These are phyloP conservation scores for Paragyromitra xinjiangensis DNA, from an alignment of 495 filamentous ascomycete genomes.

Conservation along the genomic window DNA sequence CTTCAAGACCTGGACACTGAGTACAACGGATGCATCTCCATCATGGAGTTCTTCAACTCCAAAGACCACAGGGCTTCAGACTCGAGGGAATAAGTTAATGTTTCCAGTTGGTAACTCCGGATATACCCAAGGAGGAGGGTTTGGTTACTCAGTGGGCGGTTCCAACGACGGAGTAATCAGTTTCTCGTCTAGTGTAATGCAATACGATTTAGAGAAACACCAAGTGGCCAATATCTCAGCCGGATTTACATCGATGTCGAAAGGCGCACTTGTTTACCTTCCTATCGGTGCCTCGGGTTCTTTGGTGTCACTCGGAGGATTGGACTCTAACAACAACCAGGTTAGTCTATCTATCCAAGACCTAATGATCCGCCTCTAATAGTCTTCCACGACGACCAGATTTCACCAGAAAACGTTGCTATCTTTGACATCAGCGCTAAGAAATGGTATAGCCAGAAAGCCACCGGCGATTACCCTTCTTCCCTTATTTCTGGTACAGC, in stretches of 20 bases:
- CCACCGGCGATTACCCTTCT: background rate
- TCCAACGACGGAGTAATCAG: background rate
- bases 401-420: background rate
- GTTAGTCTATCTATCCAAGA: background rate
- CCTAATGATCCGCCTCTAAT: background rate
- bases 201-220: background rate
- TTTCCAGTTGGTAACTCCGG: slow-evolving; percentile 1
- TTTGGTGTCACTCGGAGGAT: background rate
- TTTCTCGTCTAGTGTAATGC: background rate
- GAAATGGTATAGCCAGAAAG: slow-evolving; percentile 4
- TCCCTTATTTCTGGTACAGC: background rate
- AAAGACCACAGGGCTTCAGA: background rate
- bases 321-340: background rate
- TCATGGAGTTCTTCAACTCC: background rate
- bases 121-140: slow-evolving; percentile 1
- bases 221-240: background rate
- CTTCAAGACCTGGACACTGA: background rate
- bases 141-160: background rate
- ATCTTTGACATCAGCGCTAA: background rate
- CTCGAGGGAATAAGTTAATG: background rate
- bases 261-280: background rate
- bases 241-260: slow-evolving; percentile 4
- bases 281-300: background rate
- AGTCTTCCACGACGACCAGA: background rate
- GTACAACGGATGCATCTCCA: background rate